Conservation (phyloP, 2,329 filamentous ascomycete genomes). For the Fonsecaea pedrosoi region DNA sequence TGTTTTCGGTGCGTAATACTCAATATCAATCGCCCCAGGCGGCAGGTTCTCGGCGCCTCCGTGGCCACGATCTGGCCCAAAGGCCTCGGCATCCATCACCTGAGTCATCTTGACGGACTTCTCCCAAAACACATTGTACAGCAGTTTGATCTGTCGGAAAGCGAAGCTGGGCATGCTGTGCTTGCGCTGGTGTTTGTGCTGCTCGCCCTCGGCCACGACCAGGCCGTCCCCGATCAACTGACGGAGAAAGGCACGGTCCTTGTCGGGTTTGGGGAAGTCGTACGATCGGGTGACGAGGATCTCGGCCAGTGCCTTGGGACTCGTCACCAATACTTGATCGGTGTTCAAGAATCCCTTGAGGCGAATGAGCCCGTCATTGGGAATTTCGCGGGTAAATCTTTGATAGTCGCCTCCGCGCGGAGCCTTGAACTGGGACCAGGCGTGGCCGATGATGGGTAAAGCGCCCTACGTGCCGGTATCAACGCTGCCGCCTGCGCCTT, state of each 20-base stretch:
- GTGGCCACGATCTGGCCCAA: slow-evolving; percentile 42
- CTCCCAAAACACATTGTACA: slow-evolving; percentile 84
- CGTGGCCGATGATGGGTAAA: slow-evolving; percentile 53
- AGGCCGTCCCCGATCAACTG: slow-evolving; percentile 51
- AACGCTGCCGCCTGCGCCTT: neutral
- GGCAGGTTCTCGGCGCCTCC: slow-evolving; percentile 39
- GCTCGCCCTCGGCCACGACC: slow-evolving; percentile 84
- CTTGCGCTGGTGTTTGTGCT: slow-evolving; percentile 79
- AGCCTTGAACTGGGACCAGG: slow-evolving; percentile 44
- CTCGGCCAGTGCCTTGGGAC: slow-evolving; percentile 69
- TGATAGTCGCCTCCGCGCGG: slow-evolving; percentile 47
- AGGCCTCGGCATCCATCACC: slow-evolving; percentile 58
- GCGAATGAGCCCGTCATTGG: slow-evolving; percentile 73
- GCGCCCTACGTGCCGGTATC: slow-evolving; percentile 36
- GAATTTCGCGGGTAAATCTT: slow-evolving; percentile 63
- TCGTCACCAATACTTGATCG: slow-evolving; percentile 66
- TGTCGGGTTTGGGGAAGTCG: slow-evolving; percentile 68
- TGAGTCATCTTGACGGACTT: slow-evolving; percentile 73
- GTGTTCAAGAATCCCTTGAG: slow-evolving; percentile 68
- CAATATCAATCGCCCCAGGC: slow-evolving; percentile 55
- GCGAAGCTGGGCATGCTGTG: slow-evolving; percentile 80
- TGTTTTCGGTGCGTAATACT: slow-evolving; percentile 67
- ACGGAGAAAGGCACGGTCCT: slow-evolving; percentile 51
- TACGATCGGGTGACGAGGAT: slow-evolving; percentile 72
- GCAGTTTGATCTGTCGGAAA: slow-evolving; percentile 80